Evolutionary conservation across 1,139 yeast species (phyloP), one percentile per base, ranked within the genome.

Genomic region (Diutina siamensis): DNA sequence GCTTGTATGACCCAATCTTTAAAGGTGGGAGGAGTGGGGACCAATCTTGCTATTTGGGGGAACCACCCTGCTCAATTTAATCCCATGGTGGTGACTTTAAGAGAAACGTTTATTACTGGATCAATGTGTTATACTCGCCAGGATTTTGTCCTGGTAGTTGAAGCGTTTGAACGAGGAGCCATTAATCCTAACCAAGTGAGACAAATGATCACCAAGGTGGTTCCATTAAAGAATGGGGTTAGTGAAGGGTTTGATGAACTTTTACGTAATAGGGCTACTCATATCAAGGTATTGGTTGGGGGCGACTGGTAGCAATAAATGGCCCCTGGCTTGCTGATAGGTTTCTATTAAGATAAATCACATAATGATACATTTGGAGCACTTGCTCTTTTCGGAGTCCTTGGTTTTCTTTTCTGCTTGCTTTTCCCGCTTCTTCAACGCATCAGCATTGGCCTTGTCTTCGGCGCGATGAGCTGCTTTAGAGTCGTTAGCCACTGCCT

Each of bases 311-410:
- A 18, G 13, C 10, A 25, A 25, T 25, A 25, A 7, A n/a, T n/a
- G n/a, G n/a, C n/a, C n/a, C n/a, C n/a, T n/a, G n/a, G n/a, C n/a
- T n/a, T n/a, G n/a, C n/a, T n/a, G n/a, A n/a, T n/a, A n/a, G n/a
- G 12, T 4, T 31, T 31, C 34, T 31, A 31, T 31, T 25, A 25
- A 25, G 10, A 25, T 7, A 25, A 31, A 21, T 38, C 21, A 38
- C 42, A 38, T 38, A 15, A 38, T 38, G 33, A 25, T 38, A 38
- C 42, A 38, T 27, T 38, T 38, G 42, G 42, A 22, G 42, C 42
- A 38, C 32, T 25, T 25, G 32, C 31, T 21, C 31, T 38, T 38
- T n/a, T 25, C 19, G 8, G 21, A 19, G 4, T 25, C 18, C 42
- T 38, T 38, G 40, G 28, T 28, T 32, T 22, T 25, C 42, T 38